phyloP scores from a whole-genome alignment of 75 land plant genomes.

The Cryptomeria japonica region DNA sequence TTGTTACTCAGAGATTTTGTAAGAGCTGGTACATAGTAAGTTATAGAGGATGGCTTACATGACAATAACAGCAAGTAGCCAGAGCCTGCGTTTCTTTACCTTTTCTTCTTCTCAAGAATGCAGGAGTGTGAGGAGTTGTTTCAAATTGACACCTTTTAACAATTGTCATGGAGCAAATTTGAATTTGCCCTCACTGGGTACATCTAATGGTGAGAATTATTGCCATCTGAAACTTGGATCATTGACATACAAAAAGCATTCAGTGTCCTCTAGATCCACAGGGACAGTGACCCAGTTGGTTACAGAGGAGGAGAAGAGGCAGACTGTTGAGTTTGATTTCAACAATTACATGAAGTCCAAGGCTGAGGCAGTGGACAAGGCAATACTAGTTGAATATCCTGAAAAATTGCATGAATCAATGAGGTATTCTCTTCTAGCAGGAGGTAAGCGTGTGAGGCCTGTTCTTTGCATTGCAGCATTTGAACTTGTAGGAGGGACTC shows the following conservation, averaged over 20 bases:
- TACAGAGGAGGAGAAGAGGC: neutral
- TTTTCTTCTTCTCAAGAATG: neutral
- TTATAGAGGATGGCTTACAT: neutral
- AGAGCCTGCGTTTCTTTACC: neutral
- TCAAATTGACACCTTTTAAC: neutral
- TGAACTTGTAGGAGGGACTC: constrained; percentile 48
- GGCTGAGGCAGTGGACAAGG: constrained; percentile 39
- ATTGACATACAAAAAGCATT: neutral
- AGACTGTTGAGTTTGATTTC: constrained; percentile 35
- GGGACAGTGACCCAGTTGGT: neutral
- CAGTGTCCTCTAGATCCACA: neutral
- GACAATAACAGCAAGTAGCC: neutral
- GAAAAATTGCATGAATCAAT: constrained; percentile 36
- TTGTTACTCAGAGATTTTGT: neutral
- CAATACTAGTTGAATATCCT: constrained; percentile 34
- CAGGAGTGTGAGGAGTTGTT: neutral
- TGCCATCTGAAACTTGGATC: neutral
- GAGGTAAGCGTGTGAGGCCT: constrained; percentile 36
- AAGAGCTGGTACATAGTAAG: neutral
- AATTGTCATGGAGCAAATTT: neutral
- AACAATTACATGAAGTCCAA: constrained; percentile 49
- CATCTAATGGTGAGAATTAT: neutral
- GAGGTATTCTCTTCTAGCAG: constrained; percentile 36
- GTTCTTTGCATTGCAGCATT: constrained; percentile 62
- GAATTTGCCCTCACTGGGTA: neutral